Evolutionary conservation across 228 moss, liverwort and hornwort genomes (phyloP), one percentile per base, ranked within the genome.

Genomic region (Sphagnum magellanicum): DNA sequence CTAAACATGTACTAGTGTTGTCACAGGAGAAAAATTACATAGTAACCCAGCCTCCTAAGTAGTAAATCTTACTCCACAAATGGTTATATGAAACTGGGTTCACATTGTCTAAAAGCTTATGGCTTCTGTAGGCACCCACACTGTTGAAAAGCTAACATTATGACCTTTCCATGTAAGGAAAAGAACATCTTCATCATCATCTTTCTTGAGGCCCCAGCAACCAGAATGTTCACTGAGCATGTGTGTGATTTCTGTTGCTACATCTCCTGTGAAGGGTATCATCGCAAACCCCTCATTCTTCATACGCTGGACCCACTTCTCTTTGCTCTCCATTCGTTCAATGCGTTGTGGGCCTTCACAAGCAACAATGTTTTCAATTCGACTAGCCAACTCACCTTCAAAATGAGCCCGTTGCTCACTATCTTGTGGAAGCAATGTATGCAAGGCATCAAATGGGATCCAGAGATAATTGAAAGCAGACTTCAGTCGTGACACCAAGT

Each of bases 161-260:
- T 87, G 84, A 7, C 90, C 89, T 72, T 90, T 89, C 89, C 85
- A 93, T 9, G 89, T 89, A 67, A 93, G 77, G 10, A 83, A 79
- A 71, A 93, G 57, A 13, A 81, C 84, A 16, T 90, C 90, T 63
- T 90, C 90, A 49, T 93, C 90, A 5, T 85, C 88, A 13, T 90
- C 93, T 50, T 83, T 81, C 16, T 81, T 77, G 70, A 89, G 78
- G 4, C 93, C 87, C 93, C 93, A 93, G 32, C 93, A 90, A 0
- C 84, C 87, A 6, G 90, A 90, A 71, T 93, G 93, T 74, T 93
- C 90, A 57, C 83, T 88, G 5, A 93, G 83, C 93, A 93, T 93
- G 16, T 70, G 81, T 76, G 71, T 87, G n/a, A 85, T 83, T 62
- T 93, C 93, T 6, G 79, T 74, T 62, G 75, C 83, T 8, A 66